Conservation (phyloP, 371 early-diverging fungal species). For the Gilbertella persicaria region DNA sequence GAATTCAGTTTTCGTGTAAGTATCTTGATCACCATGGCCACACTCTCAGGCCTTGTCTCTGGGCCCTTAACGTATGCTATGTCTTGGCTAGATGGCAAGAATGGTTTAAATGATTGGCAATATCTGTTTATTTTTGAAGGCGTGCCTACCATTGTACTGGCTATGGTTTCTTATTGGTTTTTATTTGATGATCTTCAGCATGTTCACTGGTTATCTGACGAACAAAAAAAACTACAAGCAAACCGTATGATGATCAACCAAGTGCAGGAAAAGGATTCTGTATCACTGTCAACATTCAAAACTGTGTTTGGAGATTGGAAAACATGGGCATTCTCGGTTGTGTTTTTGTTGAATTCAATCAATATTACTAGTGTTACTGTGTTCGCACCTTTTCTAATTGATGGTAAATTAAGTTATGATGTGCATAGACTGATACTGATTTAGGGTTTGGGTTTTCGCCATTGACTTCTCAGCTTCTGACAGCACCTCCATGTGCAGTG, state of each 20-base stretch:
- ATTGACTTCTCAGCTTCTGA: conserved; percentile 26
- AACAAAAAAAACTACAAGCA: conserved; percentile 31
- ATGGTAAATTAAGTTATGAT: conserved; percentile 34
- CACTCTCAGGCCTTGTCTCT: conserved; percentile 29
- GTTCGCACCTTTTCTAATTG: conserved; percentile 29
- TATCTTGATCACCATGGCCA: conserved; percentile 25
- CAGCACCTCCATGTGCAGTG: conserved; percentile 33
- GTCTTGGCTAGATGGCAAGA: conserved; percentile 26
- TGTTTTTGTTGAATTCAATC: conserved; percentile 24
- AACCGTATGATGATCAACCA: conserved; percentile 18
- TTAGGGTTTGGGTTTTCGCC: conserved; percentile 34
- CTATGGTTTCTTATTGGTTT: conserved; percentile 22
- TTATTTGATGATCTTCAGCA: conserved; percentile 30
- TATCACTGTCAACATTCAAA: conserved; percentile 47
- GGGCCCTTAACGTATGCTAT: conserved; percentile 30
- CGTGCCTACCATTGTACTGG: conserved; percentile 20
- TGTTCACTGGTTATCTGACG: conserved; percentile 30
- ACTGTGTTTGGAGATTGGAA: conserved; percentile 40
- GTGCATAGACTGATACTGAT: conserved; percentile 65
- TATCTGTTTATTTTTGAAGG: conserved; percentile 40
- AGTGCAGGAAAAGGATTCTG: no score
- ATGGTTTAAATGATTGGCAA: conserved; percentile 36
- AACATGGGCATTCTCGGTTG: conserved; percentile 25
- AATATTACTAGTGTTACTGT: conserved; percentile 21
- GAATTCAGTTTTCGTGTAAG: conserved; percentile 32